Base-by-base conservation (phyloP, 345 rosid species). In the Heritiera littoralis region DNA sequence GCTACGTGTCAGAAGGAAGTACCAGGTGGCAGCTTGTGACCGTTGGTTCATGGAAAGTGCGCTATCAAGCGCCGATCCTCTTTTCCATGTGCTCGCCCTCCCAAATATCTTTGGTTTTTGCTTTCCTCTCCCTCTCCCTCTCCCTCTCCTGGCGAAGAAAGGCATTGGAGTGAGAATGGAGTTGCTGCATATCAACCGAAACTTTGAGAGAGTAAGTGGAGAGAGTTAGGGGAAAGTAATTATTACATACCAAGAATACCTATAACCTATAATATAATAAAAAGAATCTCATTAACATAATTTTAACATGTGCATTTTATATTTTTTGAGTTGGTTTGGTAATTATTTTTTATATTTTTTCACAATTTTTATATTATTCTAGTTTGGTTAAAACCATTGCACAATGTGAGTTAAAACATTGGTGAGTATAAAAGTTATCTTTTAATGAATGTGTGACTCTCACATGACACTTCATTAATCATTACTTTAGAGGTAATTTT, bases 1-100 rank as follows among this genome's bases (percentile, higher is more conserved):
- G 87, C 80, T 81, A 89, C 91, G 94, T 92, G 96, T 89, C 87
- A 1, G 59, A 45, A 45, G 32, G 43, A 74, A 2, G 41, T 74
- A 83, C 84, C 88, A 92, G 84, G 63, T 87, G 93, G 86, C 84
- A 55, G 35, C 46, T 55, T 66, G 7, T 20, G n/a, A 67, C 66
- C 15, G 52, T 23, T 20, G 56, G 54, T 66, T 77, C 80, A 52
- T 66, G 40, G 63, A 40, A 66, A 66, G 80, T 65, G 63, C 52
- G 38, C 7, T 67, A 20, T 52, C 66, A 5, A 51, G 63, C 32
- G 72, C 65, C 73, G 61, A 55, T 63, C 28, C 79, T 9, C 41
- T 6, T 61, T 38, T 23, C 75, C 9, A 23, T 23, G 28, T 0
- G 28, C 3, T 35, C 38, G 38, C 28, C 12, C 45, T 15, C 3